These are phyloP conservation scores for Endoconidiophora polonica DNA, from an alignment of 2,329 filamentous ascomycete species.

Conservation along the genomic window DNA sequence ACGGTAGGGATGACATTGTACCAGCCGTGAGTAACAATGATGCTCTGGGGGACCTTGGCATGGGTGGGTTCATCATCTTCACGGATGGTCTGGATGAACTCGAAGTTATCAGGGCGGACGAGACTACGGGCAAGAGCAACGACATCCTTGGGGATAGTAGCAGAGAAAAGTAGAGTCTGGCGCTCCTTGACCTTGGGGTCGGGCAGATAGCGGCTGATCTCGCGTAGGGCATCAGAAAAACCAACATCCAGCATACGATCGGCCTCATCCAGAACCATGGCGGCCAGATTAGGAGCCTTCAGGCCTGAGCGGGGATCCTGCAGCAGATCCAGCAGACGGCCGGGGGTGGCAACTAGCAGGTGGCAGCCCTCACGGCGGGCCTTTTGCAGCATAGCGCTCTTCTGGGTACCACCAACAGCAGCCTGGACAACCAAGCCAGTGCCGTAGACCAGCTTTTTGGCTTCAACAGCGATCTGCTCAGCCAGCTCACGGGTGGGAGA, in stretches of 20 bases:
- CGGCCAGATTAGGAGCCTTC: slow-evolving; percentile 65
- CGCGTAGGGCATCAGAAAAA: slow-evolving; percentile 47
- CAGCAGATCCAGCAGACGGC: slow-evolving; percentile 69
- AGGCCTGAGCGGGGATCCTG: slow-evolving; percentile 47
- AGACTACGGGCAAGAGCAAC: slow-evolving; percentile 61
- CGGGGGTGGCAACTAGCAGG: slow-evolving; percentile 78
- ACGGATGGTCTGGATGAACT: slow-evolving; percentile 78
- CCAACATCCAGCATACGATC: slow-evolving; percentile 97
- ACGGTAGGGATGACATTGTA: slow-evolving; percentile 64
- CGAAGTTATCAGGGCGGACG: slow-evolving; percentile 63
- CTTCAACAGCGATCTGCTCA: slow-evolving; percentile 67
- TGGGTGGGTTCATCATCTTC: slow-evolving; percentile 75
- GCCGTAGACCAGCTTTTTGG: slow-evolving; percentile 43
- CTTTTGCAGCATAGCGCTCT: slow-evolving; percentile 45
- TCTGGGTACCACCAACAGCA: slow-evolving; percentile 86
- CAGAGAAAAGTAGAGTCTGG: slow-evolving; percentile 90
- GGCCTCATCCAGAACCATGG: slow-evolving; percentile 89
- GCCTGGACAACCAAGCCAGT: slow-evolving; percentile 53
- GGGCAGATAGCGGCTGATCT: slow-evolving; percentile 49
- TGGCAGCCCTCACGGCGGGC: slow-evolving; percentile 69
- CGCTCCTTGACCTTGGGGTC: slow-evolving; percentile 44
- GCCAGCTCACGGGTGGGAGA: slow-evolving; percentile 71
- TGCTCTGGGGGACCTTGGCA: slow-evolving; percentile 63
- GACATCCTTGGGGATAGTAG: slow-evolving; percentile 75
- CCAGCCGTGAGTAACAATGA: slow-evolving; percentile 49